Evolutionary conservation across 2,329 filamentous ascomycete genomes (phyloP).

Genomic region (Ascochyta viciae-villosae): DNA sequence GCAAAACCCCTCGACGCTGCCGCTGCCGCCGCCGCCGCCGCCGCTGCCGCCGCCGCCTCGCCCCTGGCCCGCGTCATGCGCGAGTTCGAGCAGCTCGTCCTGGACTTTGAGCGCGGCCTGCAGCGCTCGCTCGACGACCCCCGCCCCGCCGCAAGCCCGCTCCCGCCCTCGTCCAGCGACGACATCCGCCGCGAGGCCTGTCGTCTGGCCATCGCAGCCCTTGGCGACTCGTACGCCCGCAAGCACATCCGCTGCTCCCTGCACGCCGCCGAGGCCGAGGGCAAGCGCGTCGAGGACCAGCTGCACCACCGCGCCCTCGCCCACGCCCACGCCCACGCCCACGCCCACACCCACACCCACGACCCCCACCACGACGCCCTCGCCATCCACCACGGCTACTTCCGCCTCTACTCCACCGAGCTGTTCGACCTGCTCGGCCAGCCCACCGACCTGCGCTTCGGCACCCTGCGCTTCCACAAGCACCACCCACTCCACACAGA

Average conservation of each 20-base stretch:
- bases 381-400: slow-evolving; percentile 44
- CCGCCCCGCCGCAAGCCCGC: not conserved
- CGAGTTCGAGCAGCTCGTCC: slow-evolving; percentile 43
- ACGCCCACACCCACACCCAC: slow-evolving; percentile 16
- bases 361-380: slow-evolving; percentile 22
- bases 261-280: slow-evolving; percentile 37
- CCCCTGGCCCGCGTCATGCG: slow-evolving; percentile 42
- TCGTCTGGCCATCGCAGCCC: slow-evolving; percentile 42
- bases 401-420: slow-evolving; percentile 46
- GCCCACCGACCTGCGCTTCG: slow-evolving; percentile 44
- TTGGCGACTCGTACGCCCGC: slow-evolving; percentile 41
- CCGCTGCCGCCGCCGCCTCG: slow-evolving; percentile 12
- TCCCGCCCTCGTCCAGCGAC: slow-evolving; percentile 10
- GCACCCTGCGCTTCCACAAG: slow-evolving; percentile 45
- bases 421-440: slow-evolving; percentile 46
- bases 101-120: slow-evolving; percentile 38
- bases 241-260: slow-evolving; percentile 43
- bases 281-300: slow-evolving; percentile 41
- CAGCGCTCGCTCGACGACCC: slow-evolving; percentile 33
- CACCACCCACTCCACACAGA: slow-evolving; percentile 1
- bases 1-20: slow-evolving; percentile 16
- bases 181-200: slow-evolving; percentile 39
- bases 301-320: slow-evolving; percentile 25
- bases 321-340: not conserved
- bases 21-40: slow-evolving; percentile 1